A percentile compares a stretch with the other conserved stretches of the same genome.
These are phyloP conservation scores for Paraglomus occultum DNA, from an alignment of 192 early-diverging fungal genomes.

Conservation along the genomic window DNA sequence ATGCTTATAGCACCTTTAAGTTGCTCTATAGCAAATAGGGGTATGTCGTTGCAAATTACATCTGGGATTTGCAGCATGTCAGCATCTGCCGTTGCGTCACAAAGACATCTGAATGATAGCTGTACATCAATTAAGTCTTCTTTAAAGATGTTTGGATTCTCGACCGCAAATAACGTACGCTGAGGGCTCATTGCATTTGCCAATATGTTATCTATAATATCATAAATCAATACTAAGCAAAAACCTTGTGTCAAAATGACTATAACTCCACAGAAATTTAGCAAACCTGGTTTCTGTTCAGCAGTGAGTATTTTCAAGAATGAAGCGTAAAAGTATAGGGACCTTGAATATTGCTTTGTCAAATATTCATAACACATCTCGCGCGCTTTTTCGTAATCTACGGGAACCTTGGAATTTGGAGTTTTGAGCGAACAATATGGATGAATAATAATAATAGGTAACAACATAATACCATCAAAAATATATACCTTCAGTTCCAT, in stretches of 20 bases:
- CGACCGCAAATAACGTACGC: slow-evolving; percentile 10
- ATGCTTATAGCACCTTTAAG: neutral
- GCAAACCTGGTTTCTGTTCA: neutral
- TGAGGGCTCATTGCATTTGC: neutral
- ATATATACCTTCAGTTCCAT: slow-evolving; percentile 1
- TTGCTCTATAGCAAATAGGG: slow-evolving; percentile 12
- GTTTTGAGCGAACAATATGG: neutral
- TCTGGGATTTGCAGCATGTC: slow-evolving; percentile 1
- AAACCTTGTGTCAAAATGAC: no score
- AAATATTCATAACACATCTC: slow-evolving; percentile 23
- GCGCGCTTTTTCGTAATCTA: slow-evolving; percentile 3
- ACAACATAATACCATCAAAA: neutral
- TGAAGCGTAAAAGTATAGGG: neutral
- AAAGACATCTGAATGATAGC: slow-evolving; percentile 9
- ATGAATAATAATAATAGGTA: neutral
- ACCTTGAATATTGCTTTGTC: neutral
- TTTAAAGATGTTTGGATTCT: slow-evolving; percentile 28
- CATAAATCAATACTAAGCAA: neutral
- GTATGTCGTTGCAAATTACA: neutral
- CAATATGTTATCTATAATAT: neutral
- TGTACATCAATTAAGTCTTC: slow-evolving; percentile 24
- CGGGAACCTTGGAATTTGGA: neutral
- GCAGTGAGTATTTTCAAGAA: slow-evolving; percentile 8
- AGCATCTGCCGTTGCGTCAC: neutral
- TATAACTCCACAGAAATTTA: neutral